These are phyloP conservation scores for Stropharia rugosoannulata DNA, from an alignment of 768 basidiomycete genomes.

Conservation along the genomic window DNA sequence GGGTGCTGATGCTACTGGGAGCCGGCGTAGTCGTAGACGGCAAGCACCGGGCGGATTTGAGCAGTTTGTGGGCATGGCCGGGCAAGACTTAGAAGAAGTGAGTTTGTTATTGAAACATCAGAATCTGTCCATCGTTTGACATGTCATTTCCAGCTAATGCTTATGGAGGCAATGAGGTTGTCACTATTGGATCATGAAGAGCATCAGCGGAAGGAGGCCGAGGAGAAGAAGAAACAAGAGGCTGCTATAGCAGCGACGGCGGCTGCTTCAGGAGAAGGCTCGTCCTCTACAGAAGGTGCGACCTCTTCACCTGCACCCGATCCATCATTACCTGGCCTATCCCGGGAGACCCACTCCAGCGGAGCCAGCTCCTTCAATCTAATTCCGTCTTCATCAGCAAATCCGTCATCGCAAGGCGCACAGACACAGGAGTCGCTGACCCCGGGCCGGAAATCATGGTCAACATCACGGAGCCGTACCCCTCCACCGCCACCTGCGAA, in stretches of 20 bases:
- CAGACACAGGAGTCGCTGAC: slow-evolving; percentile 21
- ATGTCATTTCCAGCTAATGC: slow-evolving; percentile 69
- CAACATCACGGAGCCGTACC: slow-evolving; percentile 37
- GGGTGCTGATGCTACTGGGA: slow-evolving; percentile 39
- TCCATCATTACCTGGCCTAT: slow-evolving; percentile 28
- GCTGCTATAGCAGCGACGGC: slow-evolving; percentile 35
- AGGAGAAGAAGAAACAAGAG: slow-evolving; percentile 61
- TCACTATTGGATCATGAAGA: slow-evolving; percentile 95
- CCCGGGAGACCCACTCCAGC: slow-evolving; percentile 25
- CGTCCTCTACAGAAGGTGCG: slow-evolving; percentile 18
- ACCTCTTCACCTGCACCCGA: slow-evolving; percentile 18
- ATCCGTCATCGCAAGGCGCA: slow-evolving; percentile 14
- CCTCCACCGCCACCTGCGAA: slow-evolving; percentile 27
- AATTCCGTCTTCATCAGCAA: slow-evolving; percentile 23
- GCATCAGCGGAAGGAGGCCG: slow-evolving; percentile 76
- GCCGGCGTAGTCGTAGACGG: slow-evolving; percentile 61
- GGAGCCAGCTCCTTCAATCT: slow-evolving; percentile 27
- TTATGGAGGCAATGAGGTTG: slow-evolving; percentile 98
- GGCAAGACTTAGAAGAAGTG: slow-evolving; percentile 94
- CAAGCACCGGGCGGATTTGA: slow-evolving; percentile 55
- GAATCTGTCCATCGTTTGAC: background rate
- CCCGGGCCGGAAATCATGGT: slow-evolving; percentile 28
- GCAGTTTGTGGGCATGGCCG: slow-evolving; percentile 72
- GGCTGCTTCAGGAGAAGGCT: slow-evolving; percentile 11
- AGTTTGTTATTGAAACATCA: slow-evolving; percentile 19